phyloP scores from a whole-genome alignment of 2,329 filamentous ascomycete genomes.

The Fusarium sp. region DNA sequence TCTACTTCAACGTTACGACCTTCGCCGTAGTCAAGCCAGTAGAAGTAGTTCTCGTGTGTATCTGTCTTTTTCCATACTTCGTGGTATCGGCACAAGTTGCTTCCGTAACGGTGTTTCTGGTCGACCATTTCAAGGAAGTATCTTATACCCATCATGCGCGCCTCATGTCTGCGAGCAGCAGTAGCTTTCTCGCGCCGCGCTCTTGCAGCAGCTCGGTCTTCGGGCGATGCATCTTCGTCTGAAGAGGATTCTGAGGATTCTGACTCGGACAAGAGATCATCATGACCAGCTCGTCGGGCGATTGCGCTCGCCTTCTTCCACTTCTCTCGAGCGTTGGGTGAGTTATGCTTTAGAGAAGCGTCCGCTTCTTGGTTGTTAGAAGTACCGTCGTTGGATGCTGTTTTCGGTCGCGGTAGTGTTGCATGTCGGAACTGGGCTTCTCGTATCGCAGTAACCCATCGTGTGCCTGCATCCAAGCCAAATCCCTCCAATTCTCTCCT shows the following conservation, averaged over 20 bases:
- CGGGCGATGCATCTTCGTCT: slow-evolving; percentile 51
- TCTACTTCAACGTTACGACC: slow-evolving; percentile 78
- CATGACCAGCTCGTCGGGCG: slow-evolving; percentile 77
- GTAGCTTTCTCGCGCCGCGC: slow-evolving; percentile 64
- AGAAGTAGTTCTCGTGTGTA: slow-evolving; percentile 91
- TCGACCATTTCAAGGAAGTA: slow-evolving; percentile 92
- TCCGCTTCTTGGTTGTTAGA: slow-evolving; percentile 25
- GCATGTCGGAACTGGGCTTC: slow-evolving; percentile 69
- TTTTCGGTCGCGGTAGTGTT: slow-evolving; percentile 59
- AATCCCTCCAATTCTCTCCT: slow-evolving; percentile 78
- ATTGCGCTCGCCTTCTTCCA: slow-evolving; percentile 83
- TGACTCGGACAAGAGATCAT: slow-evolving; percentile 67
- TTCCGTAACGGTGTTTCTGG: slow-evolving; percentile 87
- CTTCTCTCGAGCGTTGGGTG: slow-evolving; percentile 69
- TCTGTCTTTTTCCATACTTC: slow-evolving; percentile 83
- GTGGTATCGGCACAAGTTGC: slow-evolving; percentile 85
- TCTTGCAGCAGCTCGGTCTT: slow-evolving; percentile 56
- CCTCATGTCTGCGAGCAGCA: slow-evolving; percentile 71
- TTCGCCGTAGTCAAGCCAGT: slow-evolving; percentile 88
- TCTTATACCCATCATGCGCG: slow-evolving; percentile 85
- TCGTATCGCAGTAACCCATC: slow-evolving; percentile 77
- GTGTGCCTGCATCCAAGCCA: slow-evolving; percentile 75
- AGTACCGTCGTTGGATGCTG: slow-evolving; percentile 24
- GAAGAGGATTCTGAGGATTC: slow-evolving; percentile 49
- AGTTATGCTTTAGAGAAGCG: slow-evolving; percentile 26